Conservation (phyloP, 306 rosid genomes). For the Dicorynia guianensis region DNA sequence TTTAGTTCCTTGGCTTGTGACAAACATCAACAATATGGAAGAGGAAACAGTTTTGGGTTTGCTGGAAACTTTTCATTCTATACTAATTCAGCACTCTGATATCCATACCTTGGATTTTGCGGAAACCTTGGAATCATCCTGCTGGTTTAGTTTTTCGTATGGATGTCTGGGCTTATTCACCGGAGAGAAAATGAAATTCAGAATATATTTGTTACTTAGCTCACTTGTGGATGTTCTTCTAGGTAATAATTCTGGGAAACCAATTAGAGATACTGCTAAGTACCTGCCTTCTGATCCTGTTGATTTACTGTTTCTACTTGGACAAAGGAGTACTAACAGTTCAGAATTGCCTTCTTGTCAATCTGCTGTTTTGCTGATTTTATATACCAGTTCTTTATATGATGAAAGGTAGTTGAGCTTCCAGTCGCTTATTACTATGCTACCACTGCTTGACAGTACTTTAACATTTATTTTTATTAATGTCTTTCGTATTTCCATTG, state of each 20-base stretch:
- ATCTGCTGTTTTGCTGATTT: slow-evolving; percentile 72
- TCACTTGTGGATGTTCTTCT: slow-evolving; percentile 74
- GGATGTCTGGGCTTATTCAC: slow-evolving; percentile 89
- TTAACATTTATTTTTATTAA: slow-evolving; percentile 35
- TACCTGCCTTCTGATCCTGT: slow-evolving; percentile 82
- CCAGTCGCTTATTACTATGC: slow-evolving; percentile 17
- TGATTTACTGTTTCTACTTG: slow-evolving; percentile 81
- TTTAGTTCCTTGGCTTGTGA: slow-evolving; percentile 82
- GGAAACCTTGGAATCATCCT: slow-evolving; percentile 59
- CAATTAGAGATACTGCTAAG: slow-evolving; percentile 67
- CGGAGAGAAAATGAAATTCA: slow-evolving; percentile 70
- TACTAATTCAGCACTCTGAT: slow-evolving; percentile 64
- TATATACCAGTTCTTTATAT: slow-evolving; percentile 75
- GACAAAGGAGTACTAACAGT: slow-evolving; percentile 69
- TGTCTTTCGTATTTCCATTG: slow-evolving; percentile 39
- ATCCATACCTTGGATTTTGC: slow-evolving; percentile 58
- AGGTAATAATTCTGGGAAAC: slow-evolving; percentile 75
- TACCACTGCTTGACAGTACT: slow-evolving; percentile 28
- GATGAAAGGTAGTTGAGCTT: slow-evolving; percentile 74
- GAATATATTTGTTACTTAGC: slow-evolving; percentile 79
- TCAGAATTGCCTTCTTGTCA: slow-evolving; percentile 74
- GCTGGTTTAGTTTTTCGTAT: slow-evolving; percentile 89
- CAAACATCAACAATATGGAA: slow-evolving; percentile 66
- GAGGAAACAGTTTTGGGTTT: slow-evolving; percentile 78
- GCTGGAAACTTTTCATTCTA: slow-evolving; percentile 77